Conservation (phyloP, 1,284 basidiomycete genomes). For the Rhizoctonia solani region DNA sequence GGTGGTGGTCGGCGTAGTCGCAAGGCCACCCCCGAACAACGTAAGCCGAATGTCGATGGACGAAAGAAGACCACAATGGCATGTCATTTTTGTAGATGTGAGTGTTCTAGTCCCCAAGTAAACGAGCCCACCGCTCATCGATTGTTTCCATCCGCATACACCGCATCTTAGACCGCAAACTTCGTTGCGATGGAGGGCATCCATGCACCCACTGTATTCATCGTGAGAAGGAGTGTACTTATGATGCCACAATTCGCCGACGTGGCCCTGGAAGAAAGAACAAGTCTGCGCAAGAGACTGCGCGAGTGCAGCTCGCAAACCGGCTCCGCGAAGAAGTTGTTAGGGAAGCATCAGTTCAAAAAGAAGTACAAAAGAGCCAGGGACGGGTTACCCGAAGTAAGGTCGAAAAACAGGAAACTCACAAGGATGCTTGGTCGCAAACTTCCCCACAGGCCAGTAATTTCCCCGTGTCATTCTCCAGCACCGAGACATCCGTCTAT, state of each 20-base stretch:
- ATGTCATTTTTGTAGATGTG: slow-evolving; percentile 37
- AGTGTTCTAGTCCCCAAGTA: slow-evolving; percentile 10
- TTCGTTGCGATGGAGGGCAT: slow-evolving; percentile 33
- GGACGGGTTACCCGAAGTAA: background rate
- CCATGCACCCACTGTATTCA: slow-evolving; percentile 32
- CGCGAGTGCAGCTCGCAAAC: slow-evolving; percentile 22
- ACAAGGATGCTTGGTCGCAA: slow-evolving; percentile 11
- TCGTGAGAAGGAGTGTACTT: slow-evolving; percentile 31
- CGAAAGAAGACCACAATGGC: slow-evolving; percentile 36
- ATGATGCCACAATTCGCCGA: slow-evolving; percentile 32
- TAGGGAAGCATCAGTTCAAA: background rate
- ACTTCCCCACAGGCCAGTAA: background rate
- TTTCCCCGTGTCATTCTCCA: background rate
- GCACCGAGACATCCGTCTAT: background rate
- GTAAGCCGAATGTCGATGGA: background rate
- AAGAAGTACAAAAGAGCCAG: background rate
- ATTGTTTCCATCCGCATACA: background rate
- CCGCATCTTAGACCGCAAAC: slow-evolving; percentile 32
- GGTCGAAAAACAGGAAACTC: background rate
- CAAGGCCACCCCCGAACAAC: background rate
- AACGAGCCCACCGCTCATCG: background rate
- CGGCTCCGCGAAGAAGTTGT: slow-evolving; percentile 24
- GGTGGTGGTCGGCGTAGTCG: background rate
- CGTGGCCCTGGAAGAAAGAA: slow-evolving; percentile 36
- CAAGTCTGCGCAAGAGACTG: slow-evolving; percentile 34